phyloP scores from a whole-genome alignment of 352 stramenopile species.

The Globisporangium paddicum region DNA sequence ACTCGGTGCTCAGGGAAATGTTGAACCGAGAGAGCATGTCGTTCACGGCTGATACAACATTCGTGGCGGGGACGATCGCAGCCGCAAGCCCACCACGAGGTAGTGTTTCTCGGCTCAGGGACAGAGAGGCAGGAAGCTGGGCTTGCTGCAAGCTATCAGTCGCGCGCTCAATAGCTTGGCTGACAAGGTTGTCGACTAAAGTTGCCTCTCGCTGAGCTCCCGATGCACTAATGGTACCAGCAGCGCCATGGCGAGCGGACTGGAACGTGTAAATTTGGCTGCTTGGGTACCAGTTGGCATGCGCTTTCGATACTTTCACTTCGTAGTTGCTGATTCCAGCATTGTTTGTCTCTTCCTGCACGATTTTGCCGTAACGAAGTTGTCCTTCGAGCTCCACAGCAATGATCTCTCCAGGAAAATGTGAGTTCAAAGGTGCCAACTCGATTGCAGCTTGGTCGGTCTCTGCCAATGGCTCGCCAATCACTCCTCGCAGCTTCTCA shows the following conservation, averaged over 20 bases:
- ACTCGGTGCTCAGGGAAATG: conserved; percentile 55
- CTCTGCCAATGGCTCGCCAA: conserved; percentile 48
- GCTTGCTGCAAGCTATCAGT: background rate
- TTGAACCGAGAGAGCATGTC: conserved; percentile 68
- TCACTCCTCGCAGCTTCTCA: conserved; percentile 59
- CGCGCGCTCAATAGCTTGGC: background rate
- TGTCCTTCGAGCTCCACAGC: conserved; percentile 44
- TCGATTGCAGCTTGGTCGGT: conserved; percentile 44
- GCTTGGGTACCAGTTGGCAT: conserved; percentile 33
- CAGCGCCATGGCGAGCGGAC: conserved; percentile 26
- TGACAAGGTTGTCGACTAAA: background rate
- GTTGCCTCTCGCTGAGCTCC: background rate
- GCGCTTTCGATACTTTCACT: conserved; percentile 46
- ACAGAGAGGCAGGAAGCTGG: conserved; percentile 15
- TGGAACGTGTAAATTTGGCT: conserved; percentile 76
- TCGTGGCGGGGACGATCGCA: conserved; percentile 26
- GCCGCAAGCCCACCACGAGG: background rate
- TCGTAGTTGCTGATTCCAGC: conserved; percentile 49
- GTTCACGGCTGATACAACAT: conserved; percentile 73
- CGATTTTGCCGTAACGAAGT: conserved; percentile 59
- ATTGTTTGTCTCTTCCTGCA: conserved; percentile 31
- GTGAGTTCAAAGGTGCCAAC: conserved; percentile 59
- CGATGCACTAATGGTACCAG: background rate
- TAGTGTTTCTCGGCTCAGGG: background rate
- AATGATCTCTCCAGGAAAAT: conserved; percentile 62